phyloP scores from a whole-genome alignment of 1,284 basidiomycete genomes.

The Trametes sp. region DNA sequence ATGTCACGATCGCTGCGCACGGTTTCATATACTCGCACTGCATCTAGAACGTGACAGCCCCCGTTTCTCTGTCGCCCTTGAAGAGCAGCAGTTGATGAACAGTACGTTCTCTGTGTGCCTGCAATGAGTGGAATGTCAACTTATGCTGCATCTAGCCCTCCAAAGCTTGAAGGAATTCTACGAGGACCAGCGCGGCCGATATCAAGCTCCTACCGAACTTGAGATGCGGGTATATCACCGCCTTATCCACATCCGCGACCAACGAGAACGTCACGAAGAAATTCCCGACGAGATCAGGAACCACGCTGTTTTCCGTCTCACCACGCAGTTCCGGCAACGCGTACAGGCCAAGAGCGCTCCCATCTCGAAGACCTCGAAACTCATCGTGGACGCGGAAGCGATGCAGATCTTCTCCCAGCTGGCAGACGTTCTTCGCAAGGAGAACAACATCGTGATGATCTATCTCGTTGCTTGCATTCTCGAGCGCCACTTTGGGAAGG shows the following conservation, averaged over 20 bases:
- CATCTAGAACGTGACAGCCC: constrained; percentile 72
- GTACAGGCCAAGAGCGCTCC: constrained; percentile 85
- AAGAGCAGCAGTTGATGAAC: constrained; percentile 91
- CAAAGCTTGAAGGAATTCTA: constrained; percentile 94
- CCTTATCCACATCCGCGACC: constrained; percentile 89
- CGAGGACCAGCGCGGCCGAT: constrained; percentile 78
- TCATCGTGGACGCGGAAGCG: constrained; percentile 67
- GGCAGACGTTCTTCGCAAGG: constrained; percentile 59
- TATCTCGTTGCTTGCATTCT: constrained; percentile 80
- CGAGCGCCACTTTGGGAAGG: constrained; percentile 74
- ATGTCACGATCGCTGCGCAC: constrained; percentile 92
- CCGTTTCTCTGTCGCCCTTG: constrained; percentile 76
- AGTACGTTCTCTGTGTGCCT: constrained; percentile 56
- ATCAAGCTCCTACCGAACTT: constrained; percentile 83
- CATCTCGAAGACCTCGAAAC: constrained; percentile 68
- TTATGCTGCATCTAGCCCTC: constrained; percentile 61
- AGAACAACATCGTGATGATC: constrained; percentile 71
- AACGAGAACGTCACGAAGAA: constrained; percentile 80
- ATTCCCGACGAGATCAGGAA: constrained; percentile 78
- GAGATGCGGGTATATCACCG: constrained; percentile 97
- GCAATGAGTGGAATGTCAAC: too few species aligned
- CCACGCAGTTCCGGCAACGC: constrained; percentile 80
- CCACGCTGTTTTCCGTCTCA: constrained; percentile 83
- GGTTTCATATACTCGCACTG: constrained; percentile 91
- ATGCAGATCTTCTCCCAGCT: constrained; percentile 74